Evolutionary conservation across 1,284 basidiomycete species (phyloP), one percentile per base, ranked within the genome.

Genomic region (Omphalotus olearius): DNA sequence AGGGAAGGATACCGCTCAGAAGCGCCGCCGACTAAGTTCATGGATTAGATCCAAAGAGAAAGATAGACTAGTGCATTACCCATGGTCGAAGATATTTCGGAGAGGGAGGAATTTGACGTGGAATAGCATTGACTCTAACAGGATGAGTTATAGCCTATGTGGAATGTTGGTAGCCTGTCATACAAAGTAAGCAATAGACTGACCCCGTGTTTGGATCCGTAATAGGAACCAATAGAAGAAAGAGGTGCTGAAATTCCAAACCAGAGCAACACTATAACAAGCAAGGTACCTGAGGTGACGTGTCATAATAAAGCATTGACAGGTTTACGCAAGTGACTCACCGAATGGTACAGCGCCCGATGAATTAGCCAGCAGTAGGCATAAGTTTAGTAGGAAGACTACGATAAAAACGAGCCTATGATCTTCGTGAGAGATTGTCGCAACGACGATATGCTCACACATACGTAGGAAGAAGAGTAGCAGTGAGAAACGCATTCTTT

Each of bases 301-400:
- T 7, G 44, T 43, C 20, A 57, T 51, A 44, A 39, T 26, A 23
- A 33, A 42, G 25, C 16, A 17, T 25, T n/a, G 0, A 37, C 13
- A 28, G 30, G n/a, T n/a, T n/a, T 39, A 38, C 20, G 9, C 38
- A 26, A 26, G 28, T 35, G 28, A 62, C 74, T 52, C 63, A 79
- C 93, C 93, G 65, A 98, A 97, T 2, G 96, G 96, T 36, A 99
- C 93, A 6, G 96, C 96, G 16, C 95, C 96, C 3, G 95, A 96
- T 0, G 94, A 94, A 4, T 85, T 85, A 13, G 91, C 88, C 2
- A 81, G 74, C 55, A 98, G 73, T 26, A 99, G 80, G 76, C 93
- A 88, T 48, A 96, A 74, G 65, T 97, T 90, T 56, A 98, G 79
- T 25, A 94, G 63, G 70, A 94, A 93, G 42, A 96, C 85, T 49